Evolutionary conservation across 345 rosid species (phyloP), one percentile per base, ranked within the genome.

Genomic region (Gossypium bickii): DNA sequence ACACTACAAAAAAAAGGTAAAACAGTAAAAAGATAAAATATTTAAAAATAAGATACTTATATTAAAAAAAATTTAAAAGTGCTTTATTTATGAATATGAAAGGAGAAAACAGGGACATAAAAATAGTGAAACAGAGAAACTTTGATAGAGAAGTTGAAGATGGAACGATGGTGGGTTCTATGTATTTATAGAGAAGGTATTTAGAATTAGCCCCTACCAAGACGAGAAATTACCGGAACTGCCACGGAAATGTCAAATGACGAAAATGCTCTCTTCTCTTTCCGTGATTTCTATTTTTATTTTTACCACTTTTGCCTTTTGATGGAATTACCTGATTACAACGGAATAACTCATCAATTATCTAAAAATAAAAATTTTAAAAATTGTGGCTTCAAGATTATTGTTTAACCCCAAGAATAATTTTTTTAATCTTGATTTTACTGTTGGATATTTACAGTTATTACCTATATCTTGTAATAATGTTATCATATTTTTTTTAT

Each of bases 121-220:
- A 58, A 2, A 11, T 16, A 25, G 34, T 55, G 57, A 6, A 24
- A 62, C 22, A 16, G 15, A 0, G 53, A 63, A 29, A 47, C 2
- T 2, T 13, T 20, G 1, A 5, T 3, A 70, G 71, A 45, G 55
- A 1, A 47, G 13, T 9, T n/a, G 65, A 43, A 63, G 65, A 1
- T 13, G 75, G 17, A 7, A 76, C 24, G 9, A 0, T 0, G 9
- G 79, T 18, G 29, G 55, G 38, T 58, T 78, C 76, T 16, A 52
- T 3, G 16, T 38, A 86, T 87, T 68, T 87, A 87, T 87, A 87
- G 83, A 45, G 71, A 41, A 20, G 0, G 5, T 24, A 1, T 7
- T 2, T 0, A 45, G 13, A 47, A 41, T 75, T 72, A 71, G 27
- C 84, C 86, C 88, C 74, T 41, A 0, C 0, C 0, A 20, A 38